These are phyloP conservation scores for Murraya koenigii DNA, from an alignment of 345 rosid species.

Conservation along the genomic window DNA sequence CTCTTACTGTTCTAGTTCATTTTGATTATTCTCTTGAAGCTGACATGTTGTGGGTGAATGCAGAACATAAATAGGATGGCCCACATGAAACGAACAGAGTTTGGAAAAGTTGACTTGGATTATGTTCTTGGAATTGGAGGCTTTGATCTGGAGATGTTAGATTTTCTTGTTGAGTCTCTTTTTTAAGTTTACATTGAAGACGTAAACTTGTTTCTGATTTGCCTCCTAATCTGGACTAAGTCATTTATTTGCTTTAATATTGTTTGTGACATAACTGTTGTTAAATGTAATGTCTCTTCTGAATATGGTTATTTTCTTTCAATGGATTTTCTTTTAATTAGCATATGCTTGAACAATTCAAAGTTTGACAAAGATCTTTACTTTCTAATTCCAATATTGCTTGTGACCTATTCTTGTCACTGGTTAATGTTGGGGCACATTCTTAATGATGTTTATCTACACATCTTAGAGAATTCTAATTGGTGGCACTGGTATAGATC, in stretches of 20 bases:
- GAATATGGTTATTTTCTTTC: background rate
- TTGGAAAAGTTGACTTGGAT: slow-evolving; percentile 89
- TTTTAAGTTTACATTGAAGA: background rate
- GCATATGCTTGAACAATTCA: background rate
- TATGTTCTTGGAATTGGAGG: slow-evolving; percentile 99
- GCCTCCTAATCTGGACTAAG: background rate
- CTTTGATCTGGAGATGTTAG: slow-evolving; percentile 90
- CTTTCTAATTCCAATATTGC: background rate
- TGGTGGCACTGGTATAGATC: background rate
- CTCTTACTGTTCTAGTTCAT: slow-evolving; percentile 6
- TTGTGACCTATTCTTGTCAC: background rate
- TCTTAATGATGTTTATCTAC: background rate
- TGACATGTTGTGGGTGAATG: slow-evolving; percentile 15
- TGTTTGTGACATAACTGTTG: background rate
- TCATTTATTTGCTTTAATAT: background rate
- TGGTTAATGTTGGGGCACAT: background rate
- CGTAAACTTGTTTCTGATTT: background rate
- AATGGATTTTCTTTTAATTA: background rate
- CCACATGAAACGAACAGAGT: slow-evolving; percentile 64
- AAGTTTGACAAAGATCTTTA: background rate
- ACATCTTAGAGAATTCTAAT: background rate
- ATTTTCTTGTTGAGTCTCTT: too few species aligned
- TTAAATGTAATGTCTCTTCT: background rate
- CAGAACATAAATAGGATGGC: slow-evolving; percentile 86
- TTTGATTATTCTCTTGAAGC: slow-evolving; percentile 11